These are phyloP conservation scores for Serendipita sp. DNA, from an alignment of 768 basidiomycete genomes.

Conservation along the genomic window DNA sequence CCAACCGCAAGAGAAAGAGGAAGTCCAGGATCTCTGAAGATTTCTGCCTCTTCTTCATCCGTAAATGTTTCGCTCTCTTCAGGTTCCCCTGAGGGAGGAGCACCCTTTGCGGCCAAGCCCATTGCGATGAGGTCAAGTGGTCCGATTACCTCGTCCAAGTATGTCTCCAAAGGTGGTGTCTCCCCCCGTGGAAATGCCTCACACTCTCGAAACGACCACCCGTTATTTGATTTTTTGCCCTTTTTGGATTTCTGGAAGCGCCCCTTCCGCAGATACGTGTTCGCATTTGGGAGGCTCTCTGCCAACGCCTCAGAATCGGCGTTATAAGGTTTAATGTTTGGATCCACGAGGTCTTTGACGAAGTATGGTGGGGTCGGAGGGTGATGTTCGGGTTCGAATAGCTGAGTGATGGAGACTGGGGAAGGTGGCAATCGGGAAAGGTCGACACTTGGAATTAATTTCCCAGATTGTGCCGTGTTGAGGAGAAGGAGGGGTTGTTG, in stretches of 20 bases:
- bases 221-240: background rate
- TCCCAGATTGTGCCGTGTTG: background rate
- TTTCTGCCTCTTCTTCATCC: constrained; percentile 2
- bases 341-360: background rate
- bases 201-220: background rate
- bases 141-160: background rate
- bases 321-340: background rate
- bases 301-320: background rate
- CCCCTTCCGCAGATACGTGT: background rate
- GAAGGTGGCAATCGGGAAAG: background rate
- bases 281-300: background rate
- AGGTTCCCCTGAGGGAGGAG: background rate
- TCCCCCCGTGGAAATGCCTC: background rate
- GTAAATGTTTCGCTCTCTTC: background rate
- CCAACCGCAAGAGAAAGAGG: background rate
- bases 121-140: background rate
- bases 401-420: background rate
- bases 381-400: background rate
- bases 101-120: background rate
- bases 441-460: background rate
- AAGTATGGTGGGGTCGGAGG: background rate
- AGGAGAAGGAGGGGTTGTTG: background rate
- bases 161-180: background rate
- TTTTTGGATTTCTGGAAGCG: background rate
- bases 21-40: background rate